Conservation (phyloP, 2,329 filamentous ascomycete species). For the Helminthosporium solani region DNA sequence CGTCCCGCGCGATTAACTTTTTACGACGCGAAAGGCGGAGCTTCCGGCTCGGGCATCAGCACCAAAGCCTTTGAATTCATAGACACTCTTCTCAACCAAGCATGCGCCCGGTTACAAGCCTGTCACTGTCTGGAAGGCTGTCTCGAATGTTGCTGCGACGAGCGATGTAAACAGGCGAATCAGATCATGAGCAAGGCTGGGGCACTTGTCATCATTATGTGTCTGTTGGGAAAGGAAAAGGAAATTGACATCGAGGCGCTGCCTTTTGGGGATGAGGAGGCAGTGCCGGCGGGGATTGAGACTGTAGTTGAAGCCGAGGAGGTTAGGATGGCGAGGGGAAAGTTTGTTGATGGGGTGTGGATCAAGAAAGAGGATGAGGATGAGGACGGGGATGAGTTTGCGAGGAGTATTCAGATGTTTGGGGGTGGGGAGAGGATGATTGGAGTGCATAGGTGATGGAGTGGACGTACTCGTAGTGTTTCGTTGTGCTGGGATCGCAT, state of each 20-base stretch:
- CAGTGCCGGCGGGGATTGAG: conserved; percentile 70
- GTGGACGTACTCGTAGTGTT: not conserved
- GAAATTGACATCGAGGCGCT: conserved; percentile 81
- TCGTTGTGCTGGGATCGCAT: too few relatives aligned
- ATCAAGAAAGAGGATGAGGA: conserved; percentile 38
- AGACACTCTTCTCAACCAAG: conserved; percentile 73
- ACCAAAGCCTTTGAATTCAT: conserved; percentile 94
- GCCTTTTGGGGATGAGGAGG: conserved; percentile 78
- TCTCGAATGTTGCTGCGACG: conserved; percentile 84
- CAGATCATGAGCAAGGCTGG: conserved; percentile 93
- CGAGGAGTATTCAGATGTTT: conserved; percentile 36
- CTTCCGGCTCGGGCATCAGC: conserved; percentile 79
- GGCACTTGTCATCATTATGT: conserved; percentile 76
- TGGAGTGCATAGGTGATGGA: conserved; percentile 24
- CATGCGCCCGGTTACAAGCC: conserved; percentile 70
- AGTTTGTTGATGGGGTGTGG: conserved; percentile 43
- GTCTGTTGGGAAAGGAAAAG: conserved; percentile 68
- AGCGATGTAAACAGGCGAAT: conserved; percentile 81
- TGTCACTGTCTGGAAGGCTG: conserved; percentile 82
- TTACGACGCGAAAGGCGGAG: conserved; percentile 91
- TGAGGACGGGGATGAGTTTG: conserved; percentile 31
- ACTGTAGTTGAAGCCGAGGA: conserved; percentile 75
- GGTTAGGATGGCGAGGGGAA: conserved; percentile 53
- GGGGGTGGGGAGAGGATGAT: conserved; percentile 37
- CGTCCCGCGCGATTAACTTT: conserved; percentile 86